Percentiles rank a stretch among this genome's conserved stretches.
Evolutionary conservation across 2,329 filamentous ascomycete genomes (phyloP).

Genomic region (Dactylonectria estremocensis): DNA sequence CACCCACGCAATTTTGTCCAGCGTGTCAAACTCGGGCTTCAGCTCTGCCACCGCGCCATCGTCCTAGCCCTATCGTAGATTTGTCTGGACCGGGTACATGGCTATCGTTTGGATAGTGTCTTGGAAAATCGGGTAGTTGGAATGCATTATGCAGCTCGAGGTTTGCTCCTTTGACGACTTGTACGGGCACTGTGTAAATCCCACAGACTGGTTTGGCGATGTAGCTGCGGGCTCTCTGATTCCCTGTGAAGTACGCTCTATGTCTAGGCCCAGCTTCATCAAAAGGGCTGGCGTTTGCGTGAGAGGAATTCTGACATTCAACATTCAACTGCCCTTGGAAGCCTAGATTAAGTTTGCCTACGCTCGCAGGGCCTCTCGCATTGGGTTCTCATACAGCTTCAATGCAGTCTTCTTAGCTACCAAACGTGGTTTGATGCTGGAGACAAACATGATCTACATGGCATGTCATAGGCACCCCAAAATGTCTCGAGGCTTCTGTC

Average conservation of each 20-base stretch:
- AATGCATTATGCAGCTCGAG: background rate
- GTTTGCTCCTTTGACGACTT: conserved; percentile 3
- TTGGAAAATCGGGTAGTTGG: conserved; percentile 17
- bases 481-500: background rate
- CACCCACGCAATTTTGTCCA: conserved; percentile 8
- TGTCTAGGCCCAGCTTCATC: background rate
- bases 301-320: background rate
- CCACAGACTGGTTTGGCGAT: background rate
- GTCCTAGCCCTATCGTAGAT: background rate
- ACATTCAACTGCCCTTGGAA: background rate
- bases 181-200: background rate
- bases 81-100: background rate
- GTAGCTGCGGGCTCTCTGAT: background rate
- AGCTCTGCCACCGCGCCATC: background rate
- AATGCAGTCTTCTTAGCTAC: background rate
- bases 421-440: background rate
- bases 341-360: background rate
- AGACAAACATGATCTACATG: background rate
- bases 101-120: conserved; percentile 8
- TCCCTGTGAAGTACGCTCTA: background rate
- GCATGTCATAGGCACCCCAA: background rate
- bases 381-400: background rate
- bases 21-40: background rate
- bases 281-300: background rate
- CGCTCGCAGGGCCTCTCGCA: background rate